Base-by-base conservation (phyloP, 495 filamentous ascomycete genomes). In the Amorphotheca resinae region DNA sequence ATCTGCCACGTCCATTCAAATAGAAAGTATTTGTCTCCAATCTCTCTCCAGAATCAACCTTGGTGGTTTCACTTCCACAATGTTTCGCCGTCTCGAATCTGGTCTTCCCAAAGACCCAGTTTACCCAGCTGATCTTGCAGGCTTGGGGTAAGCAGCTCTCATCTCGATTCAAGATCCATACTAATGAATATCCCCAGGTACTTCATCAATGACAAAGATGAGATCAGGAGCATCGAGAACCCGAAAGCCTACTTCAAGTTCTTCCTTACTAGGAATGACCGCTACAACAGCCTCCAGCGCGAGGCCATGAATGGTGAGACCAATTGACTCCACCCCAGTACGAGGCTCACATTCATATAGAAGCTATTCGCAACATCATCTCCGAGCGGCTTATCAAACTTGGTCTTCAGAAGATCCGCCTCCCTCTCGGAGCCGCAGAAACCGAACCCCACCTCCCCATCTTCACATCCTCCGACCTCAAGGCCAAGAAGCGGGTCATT, bases 171-270 rank as follows among this genome's bases (percentile, higher is more conserved):
- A 42, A 22, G n/a, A 33, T 15, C 35, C 22, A 41, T 47, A 8
- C n/a, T 21, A 17, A 22, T 22, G 14, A 26, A 25, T 1, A 45
- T 38, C n/a, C n/a, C n/a, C n/a, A 87, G 82, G 11, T 87, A 82
- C 54, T 79, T 76, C 53, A 60, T 88, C 64, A 84, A 79, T 41
- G 44, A 50, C 7, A 60, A 73, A 7, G 81, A 87, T 51, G 77
- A 85, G 54, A 76, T 93, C 49, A 72, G 79, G 33, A 72, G 65
- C 49, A 76, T 82, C 46, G 64, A 69, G 7, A 61, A 83, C 44
- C 76, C 80, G 2, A 67, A 78, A 15, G 59, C 72, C 54, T 77
- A 77, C 53, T 89, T 84, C 64, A 67, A 80, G 46, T 93, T 66
- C 70, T 81, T 73, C 58, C 59, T 82, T 48, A 77, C 69, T 57